Evolutionary conservation across 441 rosid species (phyloP).

Genomic region (Arabidopsis hybrid): DNA sequence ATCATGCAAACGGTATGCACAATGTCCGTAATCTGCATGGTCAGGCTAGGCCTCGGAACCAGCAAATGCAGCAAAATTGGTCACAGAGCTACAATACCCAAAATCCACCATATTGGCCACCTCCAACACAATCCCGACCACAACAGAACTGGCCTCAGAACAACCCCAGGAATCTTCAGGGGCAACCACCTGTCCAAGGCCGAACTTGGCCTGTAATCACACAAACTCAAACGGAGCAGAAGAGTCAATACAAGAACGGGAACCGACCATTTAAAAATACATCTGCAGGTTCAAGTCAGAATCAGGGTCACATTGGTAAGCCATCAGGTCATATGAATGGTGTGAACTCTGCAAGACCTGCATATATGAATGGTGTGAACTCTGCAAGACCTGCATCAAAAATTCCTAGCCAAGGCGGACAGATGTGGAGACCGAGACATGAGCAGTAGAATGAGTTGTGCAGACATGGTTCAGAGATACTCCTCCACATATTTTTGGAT

Average conservation of each 20-base stretch:
- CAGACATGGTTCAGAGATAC: constrained; percentile 2
- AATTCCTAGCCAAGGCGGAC: constrained; percentile 44
- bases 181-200: constrained; percentile 33
- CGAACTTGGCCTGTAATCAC: constrained; percentile 26
- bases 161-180: constrained; percentile 31
- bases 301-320: constrained; percentile 28
- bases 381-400: constrained; percentile 41
- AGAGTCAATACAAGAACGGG: constrained; percentile 30
- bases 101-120: constrained; percentile 41
- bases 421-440: constrained; percentile 65
- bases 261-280: constrained; percentile 5
- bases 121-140: constrained; percentile 3
- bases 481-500: constrained; percentile 8
- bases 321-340: constrained; percentile 29
- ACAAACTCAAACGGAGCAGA: constrained; percentile 40
- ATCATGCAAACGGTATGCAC: constrained; percentile 27
- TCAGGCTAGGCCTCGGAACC: constrained; percentile 44
- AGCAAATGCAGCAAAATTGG: constrained; percentile 45
- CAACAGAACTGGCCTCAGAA: constrained; percentile 42
- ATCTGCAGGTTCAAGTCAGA: constrained; percentile 42
- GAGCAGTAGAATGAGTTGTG: constrained; percentile 40
- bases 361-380: constrained; percentile 5
- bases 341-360: constrained; percentile 20
- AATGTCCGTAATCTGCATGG: constrained; percentile 18
- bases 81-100: constrained; percentile 25